Conservation (phyloP, 2,329 filamentous ascomycete genomes). For the Nigrograna mackinnonii region DNA sequence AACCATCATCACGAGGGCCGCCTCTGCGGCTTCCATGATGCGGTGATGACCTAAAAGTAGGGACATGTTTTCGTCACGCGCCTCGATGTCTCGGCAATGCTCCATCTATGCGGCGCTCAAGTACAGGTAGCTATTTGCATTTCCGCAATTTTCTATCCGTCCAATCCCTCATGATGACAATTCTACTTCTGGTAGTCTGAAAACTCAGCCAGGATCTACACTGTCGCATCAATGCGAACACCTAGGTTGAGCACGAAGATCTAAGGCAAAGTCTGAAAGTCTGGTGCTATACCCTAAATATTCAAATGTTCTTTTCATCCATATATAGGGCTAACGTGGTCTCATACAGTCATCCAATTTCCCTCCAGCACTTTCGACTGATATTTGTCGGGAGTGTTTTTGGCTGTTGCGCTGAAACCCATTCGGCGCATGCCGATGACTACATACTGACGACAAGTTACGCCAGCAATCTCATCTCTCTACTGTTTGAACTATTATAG, state of each 20-base stretch:
- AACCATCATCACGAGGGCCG: conserved; percentile 80
- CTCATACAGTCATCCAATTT: too few relatives aligned
- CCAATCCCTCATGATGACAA: conserved; percentile 29
- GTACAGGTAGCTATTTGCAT: conserved; percentile 15
- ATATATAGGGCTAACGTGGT: too few relatives aligned
- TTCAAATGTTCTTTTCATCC: too few relatives aligned
- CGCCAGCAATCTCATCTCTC: too few relatives aligned
- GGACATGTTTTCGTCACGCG: conserved; percentile 52
- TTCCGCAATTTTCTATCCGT: conserved; percentile 10
- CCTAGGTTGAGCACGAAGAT: conserved; percentile 40
- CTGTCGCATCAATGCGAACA: conserved; percentile 21
- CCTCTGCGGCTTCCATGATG: conserved; percentile 64
- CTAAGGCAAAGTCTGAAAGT: conserved; percentile 42
- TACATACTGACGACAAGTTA: too few relatives aligned
- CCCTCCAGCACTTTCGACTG: too few relatives aligned
- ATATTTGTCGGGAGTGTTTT: too few relatives aligned
- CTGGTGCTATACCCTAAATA: too few relatives aligned
- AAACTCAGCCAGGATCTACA: conserved; percentile 37
- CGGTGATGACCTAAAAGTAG: conserved; percentile 70
- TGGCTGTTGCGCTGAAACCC: too few relatives aligned
- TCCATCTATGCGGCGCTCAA: conserved; percentile 3
- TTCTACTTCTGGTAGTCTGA: conserved; percentile 45
- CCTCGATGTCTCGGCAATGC: conserved; percentile 8
- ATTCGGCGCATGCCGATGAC: too few relatives aligned
- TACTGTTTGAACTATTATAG: too few relatives aligned